A percentile compares a stretch with the other conserved stretches of the same genome.
Evolutionary conservation across 2,329 filamentous ascomycete species (phyloP).

Genomic region (Drechslera avenae): DNA sequence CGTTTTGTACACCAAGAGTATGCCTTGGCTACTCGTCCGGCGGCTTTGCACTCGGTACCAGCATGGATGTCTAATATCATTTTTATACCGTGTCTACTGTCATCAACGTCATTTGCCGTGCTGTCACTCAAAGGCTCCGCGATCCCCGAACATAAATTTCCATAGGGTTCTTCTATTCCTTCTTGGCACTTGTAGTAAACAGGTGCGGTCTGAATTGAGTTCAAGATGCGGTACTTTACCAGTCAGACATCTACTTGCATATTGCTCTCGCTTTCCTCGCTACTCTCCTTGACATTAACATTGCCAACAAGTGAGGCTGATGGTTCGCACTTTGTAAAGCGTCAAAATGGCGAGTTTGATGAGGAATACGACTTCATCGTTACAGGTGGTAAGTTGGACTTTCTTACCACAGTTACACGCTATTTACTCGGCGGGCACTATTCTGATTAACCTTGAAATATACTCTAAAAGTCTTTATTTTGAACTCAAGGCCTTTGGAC

Average conservation of each 20-base stretch:
- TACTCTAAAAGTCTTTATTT: neutral
- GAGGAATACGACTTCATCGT: conserved; percentile 30
- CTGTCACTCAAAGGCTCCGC: neutral
- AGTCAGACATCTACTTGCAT: conserved; percentile 7
- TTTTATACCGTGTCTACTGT: neutral
- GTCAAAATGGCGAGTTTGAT: conserved; percentile 19
- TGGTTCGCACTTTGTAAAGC: conserved; percentile 18
- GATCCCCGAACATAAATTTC: neutral
- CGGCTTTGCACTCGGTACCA: neutral
- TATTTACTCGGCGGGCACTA: no score
- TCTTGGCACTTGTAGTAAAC: neutral
- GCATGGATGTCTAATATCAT: conserved; percentile 1
- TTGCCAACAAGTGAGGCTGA: conserved; percentile 23
- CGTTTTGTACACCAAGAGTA: neutral
- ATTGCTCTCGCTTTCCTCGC: conserved; percentile 11
- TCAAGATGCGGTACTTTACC: conserved; percentile 12
- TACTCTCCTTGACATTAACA: conserved; percentile 12
- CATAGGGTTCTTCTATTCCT: neutral
- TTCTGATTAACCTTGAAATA: no score
- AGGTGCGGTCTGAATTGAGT: neutral
- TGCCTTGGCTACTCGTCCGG: neutral
- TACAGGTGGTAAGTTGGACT: conserved; percentile 20
- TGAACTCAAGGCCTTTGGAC: neutral
- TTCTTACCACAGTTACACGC: no score
- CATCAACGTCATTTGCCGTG: neutral